These are phyloP conservation scores for Neofusicoccum umdonicola DNA, from an alignment of 2,329 filamentous ascomycete species.

Conservation along the genomic window DNA sequence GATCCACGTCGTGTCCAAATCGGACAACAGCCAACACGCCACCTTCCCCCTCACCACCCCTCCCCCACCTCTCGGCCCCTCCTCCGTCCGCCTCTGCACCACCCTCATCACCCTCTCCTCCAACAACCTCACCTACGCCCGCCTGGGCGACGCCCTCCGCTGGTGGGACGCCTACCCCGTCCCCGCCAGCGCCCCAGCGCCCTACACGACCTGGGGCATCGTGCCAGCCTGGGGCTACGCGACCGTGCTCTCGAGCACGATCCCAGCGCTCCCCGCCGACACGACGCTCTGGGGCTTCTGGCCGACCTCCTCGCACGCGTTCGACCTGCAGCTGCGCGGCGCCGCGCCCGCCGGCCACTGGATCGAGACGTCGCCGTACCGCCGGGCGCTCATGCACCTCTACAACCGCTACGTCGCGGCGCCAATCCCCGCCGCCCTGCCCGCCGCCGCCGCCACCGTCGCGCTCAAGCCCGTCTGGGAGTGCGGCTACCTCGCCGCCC, in stretches of 20 bases:
- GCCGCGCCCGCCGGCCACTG: conserved; percentile 30
- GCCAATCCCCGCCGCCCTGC: not conserved
- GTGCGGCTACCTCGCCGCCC: not conserved
- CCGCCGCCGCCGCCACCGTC: not conserved
- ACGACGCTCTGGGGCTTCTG: conserved; percentile 45
- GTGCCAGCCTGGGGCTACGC: conserved; percentile 52
- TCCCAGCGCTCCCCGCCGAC: conserved; percentile 33
- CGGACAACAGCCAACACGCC: conserved; percentile 8
- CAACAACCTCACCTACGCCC: conserved; percentile 28
- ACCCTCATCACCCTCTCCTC: conserved; percentile 17
- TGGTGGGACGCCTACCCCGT: conserved; percentile 49
- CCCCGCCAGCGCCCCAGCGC: conserved; percentile 34
- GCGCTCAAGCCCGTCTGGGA: not conserved
- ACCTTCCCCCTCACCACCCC: conserved; percentile 8
- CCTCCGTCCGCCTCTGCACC: not conserved
- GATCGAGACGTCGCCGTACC: conserved; percentile 38
- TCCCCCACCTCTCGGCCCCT: not conserved
- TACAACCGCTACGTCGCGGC: conserved; percentile 45
- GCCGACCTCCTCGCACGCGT: conserved; percentile 39
- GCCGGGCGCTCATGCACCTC: conserved; percentile 39
- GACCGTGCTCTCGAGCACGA: conserved; percentile 42
- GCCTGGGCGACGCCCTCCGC: conserved; percentile 25
- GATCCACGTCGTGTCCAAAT: conserved; percentile 22
- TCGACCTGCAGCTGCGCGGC: conserved; percentile 38
- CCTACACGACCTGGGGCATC: conserved; percentile 46